Base-by-base conservation (phyloP, 768 basidiomycete species). In the Pisolithus marmoratus region DNA sequence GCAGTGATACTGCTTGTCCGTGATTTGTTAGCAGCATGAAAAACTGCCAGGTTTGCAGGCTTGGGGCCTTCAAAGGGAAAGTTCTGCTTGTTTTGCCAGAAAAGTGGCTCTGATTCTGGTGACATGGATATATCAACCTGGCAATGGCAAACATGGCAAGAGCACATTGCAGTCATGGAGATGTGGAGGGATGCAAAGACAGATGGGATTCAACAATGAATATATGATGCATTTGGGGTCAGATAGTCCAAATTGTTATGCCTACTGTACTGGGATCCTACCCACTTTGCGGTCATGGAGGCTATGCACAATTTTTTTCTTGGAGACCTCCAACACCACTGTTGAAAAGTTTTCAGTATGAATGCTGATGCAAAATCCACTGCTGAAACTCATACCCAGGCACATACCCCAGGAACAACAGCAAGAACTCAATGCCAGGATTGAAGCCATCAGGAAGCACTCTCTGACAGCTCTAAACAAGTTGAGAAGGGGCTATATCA, bases 301-400 rank as follows among this genome's bases (percentile, higher is more conserved):
- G 50, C 63, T 1, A 75, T 75, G 72, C 73, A 75, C 37, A 62
- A 64, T n/a, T 53, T 74, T 2, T 63, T 66, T 47, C 59, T 74
- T 17, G 22, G 54, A 12, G 22, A 42, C 22, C 22, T 42, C 12
- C 19, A 42, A 11, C 41, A 42, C 22, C 41, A 42, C 4, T 42
- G 59, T 57, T 1, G 45, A 58, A 53, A 58, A 3, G 47, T 70
- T 12, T 63, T 42, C 47, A 50, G 51, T 15, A 57, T 64, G 31
- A 43, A 58, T 48, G 36, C 27, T 6, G 23, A 15, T 22, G 17
- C 5, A 34, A 53, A 53, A 9, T 8, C 46, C 29, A 9, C 29
- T 29, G 29, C 29, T 1, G 29, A 42, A 29, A n/a, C 17, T 19
- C 15, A 5, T 11, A 15, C 11, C 8, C 24, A 50, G 20, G 22